A percentile compares a stretch with the other conserved stretches of the same genome.
Conservation (phyloP, 495 filamentous ascomycete species). For the Neurospora sp. region DNA sequence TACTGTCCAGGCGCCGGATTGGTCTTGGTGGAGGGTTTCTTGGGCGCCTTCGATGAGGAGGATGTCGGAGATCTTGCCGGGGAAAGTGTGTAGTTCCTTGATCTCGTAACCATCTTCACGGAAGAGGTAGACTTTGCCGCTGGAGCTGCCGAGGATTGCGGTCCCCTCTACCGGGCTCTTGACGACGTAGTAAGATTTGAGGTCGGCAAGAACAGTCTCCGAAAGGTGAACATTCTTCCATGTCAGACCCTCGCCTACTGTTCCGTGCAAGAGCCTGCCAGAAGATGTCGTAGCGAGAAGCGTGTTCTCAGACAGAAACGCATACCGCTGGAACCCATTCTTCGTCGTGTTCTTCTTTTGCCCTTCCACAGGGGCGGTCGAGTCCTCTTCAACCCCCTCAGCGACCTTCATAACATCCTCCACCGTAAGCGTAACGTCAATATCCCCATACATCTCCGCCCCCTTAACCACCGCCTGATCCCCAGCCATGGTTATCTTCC, state of each 20-base stretch:
- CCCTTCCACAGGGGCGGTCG: not conserved
- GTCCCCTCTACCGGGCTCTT: conserved; percentile 19
- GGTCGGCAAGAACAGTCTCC: conserved; percentile 13
- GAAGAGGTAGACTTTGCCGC: conserved; percentile 44
- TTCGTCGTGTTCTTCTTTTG: conserved; percentile 12
- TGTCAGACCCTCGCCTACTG: conserved; percentile 13
- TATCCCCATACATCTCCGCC: not conserved
- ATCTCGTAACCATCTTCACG: conserved; percentile 5
- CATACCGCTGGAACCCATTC: conserved; percentile 52
- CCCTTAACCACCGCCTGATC: conserved; percentile 1
- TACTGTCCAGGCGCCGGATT: conserved; percentile 4
- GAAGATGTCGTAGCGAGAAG: conserved; percentile 50
- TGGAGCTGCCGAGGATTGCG: conserved; percentile 43
- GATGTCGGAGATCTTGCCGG: conserved; percentile 45
- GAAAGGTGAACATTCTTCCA: conserved; percentile 34
- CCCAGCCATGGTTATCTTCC: conserved; percentile 39
- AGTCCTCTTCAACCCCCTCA: not conserved
- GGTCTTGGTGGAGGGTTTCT: not conserved
- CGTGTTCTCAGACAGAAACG: conserved; percentile 47
- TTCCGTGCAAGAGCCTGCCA: conserved; percentile 50
- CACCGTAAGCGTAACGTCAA: conserved; percentile 11
- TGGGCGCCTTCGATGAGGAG: conserved; percentile 7
- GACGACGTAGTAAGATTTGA: conserved; percentile 38
- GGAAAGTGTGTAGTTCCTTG: conserved; percentile 19
- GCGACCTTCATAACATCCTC: conserved; percentile 8